Percentiles rank a stretch among this genome's conserved stretches.
These are phyloP conservation scores for Candida maesae DNA, from an alignment of 805 yeast genomes.

Conservation along the genomic window DNA sequence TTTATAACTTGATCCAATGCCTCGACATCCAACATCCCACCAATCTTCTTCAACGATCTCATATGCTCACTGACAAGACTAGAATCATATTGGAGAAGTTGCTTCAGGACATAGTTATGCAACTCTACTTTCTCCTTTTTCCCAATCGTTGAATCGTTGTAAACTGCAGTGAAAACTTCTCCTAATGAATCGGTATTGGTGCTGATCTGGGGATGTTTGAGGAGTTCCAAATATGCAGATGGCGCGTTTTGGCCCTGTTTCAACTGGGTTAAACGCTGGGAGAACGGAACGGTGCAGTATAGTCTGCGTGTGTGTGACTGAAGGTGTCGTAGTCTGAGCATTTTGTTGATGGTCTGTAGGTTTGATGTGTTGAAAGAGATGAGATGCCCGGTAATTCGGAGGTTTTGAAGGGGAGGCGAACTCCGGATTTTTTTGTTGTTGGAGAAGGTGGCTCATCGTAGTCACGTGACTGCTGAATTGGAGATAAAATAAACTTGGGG, in stretches of 20 bases:
- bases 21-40: conserved; percentile 19
- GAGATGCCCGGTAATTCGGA: too few relatives aligned
- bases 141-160: neutral
- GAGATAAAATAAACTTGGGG: too few relatives aligned
- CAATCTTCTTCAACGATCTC: conserved; percentile 24
- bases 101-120: conserved; percentile 20
- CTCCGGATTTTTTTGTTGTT: too few relatives aligned
- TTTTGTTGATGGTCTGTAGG: neutral
- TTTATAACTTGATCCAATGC: conserved; percentile 34
- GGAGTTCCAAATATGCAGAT: conserved; percentile 1
- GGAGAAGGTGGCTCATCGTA: too few relatives aligned
- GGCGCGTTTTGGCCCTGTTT: neutral
- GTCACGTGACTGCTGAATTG: too few relatives aligned
- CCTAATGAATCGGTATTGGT: conserved; percentile 7
- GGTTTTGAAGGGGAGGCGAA: too few relatives aligned
- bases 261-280: neutral
- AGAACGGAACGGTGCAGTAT: neutral
- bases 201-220: conserved; percentile 8
- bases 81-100: conserved; percentile 28
- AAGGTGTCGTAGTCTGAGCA: neutral
- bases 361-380: neutral
- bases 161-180: conserved; percentile 6
- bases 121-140: conserved; percentile 8
- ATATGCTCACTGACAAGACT: conserved; percentile 31
- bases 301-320: neutral